Percentiles rank a stretch among this genome's conserved stretches.
phyloP scores from a whole-genome alignment of 179 eudicot species.

The Beta corolliflora region DNA sequence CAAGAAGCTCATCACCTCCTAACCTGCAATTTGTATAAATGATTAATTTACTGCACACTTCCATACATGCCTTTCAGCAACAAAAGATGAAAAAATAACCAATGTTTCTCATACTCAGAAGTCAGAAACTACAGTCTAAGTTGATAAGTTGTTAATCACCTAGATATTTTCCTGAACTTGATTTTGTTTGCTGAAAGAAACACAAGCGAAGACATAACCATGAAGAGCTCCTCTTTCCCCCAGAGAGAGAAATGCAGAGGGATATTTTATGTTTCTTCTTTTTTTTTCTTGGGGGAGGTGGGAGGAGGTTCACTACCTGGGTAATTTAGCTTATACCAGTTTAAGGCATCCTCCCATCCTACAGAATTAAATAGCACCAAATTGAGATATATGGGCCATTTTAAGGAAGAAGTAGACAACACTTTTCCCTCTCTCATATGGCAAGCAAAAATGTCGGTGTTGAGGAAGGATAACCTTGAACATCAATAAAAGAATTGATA shows the following conservation, averaged over 20 bases:
- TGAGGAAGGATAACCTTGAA: background rate
- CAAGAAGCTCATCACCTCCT: background rate
- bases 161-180: background rate
- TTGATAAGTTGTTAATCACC: background rate
- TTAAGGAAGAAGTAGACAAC: background rate
- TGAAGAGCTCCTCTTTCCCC: background rate
- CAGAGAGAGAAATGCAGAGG: background rate
- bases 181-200: background rate
- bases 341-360: background rate
- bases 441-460: background rate
- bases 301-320: too few relatives aligned
- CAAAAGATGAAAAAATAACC: background rate
- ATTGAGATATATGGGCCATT: background rate
- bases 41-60: too few relatives aligned
- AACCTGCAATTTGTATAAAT: background rate
- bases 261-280: too few relatives aligned
- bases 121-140: background rate
- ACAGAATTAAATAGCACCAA: too few relatives aligned
- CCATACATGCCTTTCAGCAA: too few relatives aligned
- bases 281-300: too few relatives aligned
- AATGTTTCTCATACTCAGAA: background rate
- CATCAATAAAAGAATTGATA: background rate
- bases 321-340: background rate
- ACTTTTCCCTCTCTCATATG: background rate
- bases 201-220: background rate